Evolutionary conservation across 495 filamentous ascomycete genomes (phyloP), one percentile per base, ranked within the genome.

Genomic region (Annulohypoxylon maeteangense): DNA sequence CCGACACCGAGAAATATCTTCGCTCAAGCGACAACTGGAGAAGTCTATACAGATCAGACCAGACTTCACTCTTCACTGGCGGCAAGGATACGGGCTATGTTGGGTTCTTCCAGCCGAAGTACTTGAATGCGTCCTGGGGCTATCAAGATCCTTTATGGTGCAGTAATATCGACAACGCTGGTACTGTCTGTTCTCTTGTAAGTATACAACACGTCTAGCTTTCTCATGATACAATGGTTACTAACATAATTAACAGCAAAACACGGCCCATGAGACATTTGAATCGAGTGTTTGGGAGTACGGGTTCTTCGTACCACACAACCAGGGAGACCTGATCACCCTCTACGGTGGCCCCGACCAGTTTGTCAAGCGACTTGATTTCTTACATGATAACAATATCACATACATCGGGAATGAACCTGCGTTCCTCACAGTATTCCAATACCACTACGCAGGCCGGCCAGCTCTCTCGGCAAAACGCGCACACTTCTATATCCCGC

Each of bases 381-480:
- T 87, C 79, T 81, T 92, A 12, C 90, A 92, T 75, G 86, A 89
- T 58, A 72, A 76, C 12, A 86, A 87, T 2, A 86, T 93, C 4
- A 87, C 90, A 16, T 90, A 92, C 72, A 88, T 93, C 31, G 89
- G 90, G 10, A 91, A 93, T 71, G 91, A 93, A 68, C 90, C 89
- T 16, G 82, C 90, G 0, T 92, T 92, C 72, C 78, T 93, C 1
- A 88, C 88, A 0, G 85, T 91, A 0, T 92, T 85, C 71, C 89
- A 91, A 74, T 92, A 90, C 63, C 90, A 92, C 76, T 92, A 92
- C 71, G 85, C 87, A 0, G 90, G 89, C 6, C 82, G 90, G 0
- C 91, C 90, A 40, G 36, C 36, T 40, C 36, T 40, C 10, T 40
- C 0, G 90, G 78, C 1, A 81, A 92, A 3, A 40, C 87, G 87